phyloP scores from a whole-genome alignment of 805 yeast species.

The Cyberlindnera suaveolens region DNA sequence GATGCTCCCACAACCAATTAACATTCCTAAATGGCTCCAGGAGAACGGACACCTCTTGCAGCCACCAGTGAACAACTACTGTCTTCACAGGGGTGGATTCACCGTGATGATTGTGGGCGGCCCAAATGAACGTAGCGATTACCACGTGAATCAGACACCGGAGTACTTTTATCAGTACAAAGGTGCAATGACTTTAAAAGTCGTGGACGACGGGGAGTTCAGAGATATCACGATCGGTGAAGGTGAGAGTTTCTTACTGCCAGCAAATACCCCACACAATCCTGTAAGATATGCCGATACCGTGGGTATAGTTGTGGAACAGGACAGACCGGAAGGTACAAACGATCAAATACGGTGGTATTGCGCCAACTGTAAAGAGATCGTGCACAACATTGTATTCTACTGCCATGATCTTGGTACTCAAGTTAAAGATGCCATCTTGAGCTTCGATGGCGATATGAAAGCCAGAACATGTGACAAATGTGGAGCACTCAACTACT shows the following conservation, averaged over 20 bases:
- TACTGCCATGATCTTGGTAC: slow-evolving; percentile 81
- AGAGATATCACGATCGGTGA: slow-evolving; percentile 70
- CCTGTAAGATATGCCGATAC: slow-evolving; percentile 85
- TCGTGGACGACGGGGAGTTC: slow-evolving; percentile 75
- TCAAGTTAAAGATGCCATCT: slow-evolving; percentile 80
- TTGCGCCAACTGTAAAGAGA: slow-evolving; percentile 59
- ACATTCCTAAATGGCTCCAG: slow-evolving; percentile 72
- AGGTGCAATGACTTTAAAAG: slow-evolving; percentile 79
- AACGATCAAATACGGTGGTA: slow-evolving; percentile 85
- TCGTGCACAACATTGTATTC: slow-evolving; percentile 65
- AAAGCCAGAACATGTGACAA: slow-evolving; percentile 63
- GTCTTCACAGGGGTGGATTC: slow-evolving; percentile 86
- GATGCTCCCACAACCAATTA: slow-evolving; percentile 56
- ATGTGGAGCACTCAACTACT: slow-evolving; percentile 69
- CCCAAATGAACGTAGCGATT: slow-evolving; percentile 90
- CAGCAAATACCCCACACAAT: slow-evolving; percentile 81
- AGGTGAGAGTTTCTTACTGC: slow-evolving; percentile 84
- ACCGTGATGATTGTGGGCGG: slow-evolving; percentile 97
- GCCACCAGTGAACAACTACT: slow-evolving; percentile 90
- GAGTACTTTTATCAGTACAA: slow-evolving; percentile 88
- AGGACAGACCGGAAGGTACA: slow-evolving; percentile 71
- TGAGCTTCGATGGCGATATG: slow-evolving; percentile 56
- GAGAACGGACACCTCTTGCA: slow-evolving; percentile 71
- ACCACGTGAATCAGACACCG: slow-evolving; percentile 90
- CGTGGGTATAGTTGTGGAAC: slow-evolving; percentile 87